phyloP scores from a whole-genome alignment of 2,329 filamentous ascomycete genomes.

The Dactylonectria estremocensis region DNA sequence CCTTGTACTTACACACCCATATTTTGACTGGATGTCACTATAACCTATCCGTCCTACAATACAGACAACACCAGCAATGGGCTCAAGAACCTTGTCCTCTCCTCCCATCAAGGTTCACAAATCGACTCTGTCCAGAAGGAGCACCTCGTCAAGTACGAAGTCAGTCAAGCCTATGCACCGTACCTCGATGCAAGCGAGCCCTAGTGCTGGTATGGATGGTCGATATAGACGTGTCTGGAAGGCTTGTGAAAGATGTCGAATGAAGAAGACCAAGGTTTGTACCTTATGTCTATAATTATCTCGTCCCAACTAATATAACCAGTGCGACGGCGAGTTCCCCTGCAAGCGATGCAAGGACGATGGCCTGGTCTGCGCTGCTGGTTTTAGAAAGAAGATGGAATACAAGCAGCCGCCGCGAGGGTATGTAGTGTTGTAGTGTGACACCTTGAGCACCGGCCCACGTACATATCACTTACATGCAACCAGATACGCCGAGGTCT shows the following conservation, averaged over 20 bases:
- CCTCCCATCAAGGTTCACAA: conserved; percentile 66
- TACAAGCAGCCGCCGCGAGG: conserved; percentile 76
- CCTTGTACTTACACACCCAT: too few relatives aligned
- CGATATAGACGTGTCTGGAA: conserved; percentile 68
- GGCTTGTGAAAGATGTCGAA: conserved; percentile 65
- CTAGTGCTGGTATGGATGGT: conserved; percentile 62
- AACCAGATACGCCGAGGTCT: conserved; percentile 72
- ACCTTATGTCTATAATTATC: conserved; percentile 5
- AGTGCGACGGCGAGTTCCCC: conserved; percentile 77
- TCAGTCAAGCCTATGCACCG: conserved; percentile 66
- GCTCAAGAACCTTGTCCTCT: conserved; percentile 63
- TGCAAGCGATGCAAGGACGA: conserved; percentile 78
- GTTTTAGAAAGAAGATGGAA: conserved; percentile 75
- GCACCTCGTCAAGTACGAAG: conserved; percentile 59
- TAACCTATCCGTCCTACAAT: conserved; percentile 25
- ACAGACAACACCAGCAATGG: conserved; percentile 58
- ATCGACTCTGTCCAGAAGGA: conserved; percentile 54
- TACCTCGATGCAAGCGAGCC: conserved; percentile 64
- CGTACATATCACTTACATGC: conserved; percentile 35
- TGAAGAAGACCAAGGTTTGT: conserved; percentile 78
- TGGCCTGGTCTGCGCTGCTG: conserved; percentile 75
- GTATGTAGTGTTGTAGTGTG: conserved; percentile 55
- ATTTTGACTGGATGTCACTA: conserved; percentile 23
- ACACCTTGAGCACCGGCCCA: not conserved
- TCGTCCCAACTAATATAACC: conserved; percentile 25